Conservation (phyloP, 495 filamentous ascomycete genomes). For the Hypoxylon lienhwacheense region DNA sequence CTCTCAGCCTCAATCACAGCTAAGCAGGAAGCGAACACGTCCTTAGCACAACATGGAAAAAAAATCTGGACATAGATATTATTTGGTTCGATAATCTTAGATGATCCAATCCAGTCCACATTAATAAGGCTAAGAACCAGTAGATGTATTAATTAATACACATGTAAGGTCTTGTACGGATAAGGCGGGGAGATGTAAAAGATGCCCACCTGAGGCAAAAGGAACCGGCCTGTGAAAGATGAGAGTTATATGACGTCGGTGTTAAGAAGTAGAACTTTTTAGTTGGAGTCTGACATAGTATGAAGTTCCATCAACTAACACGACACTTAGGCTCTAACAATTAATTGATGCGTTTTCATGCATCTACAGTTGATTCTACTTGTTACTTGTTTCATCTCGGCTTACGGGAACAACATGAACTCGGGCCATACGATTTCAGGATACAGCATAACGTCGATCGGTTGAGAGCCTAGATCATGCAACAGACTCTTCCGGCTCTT, state of each 20-base stretch:
- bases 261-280: constrained; percentile 9
- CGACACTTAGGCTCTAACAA: constrained; percentile 25
- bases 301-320: constrained; percentile 13
- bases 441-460: constrained; percentile 4
- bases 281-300: neutral
- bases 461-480: constrained; percentile 7
- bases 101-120: constrained; percentile 21
- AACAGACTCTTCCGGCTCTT: constrained; percentile 9
- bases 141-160: constrained; percentile 14
- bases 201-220: constrained; percentile 9
- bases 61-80: too few relatives aligned
- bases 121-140: constrained; percentile 21
- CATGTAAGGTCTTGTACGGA: constrained; percentile 14
- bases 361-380: constrained; percentile 16
- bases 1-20: constrained; percentile 30
- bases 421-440: neutral
- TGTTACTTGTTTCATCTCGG: constrained; percentile 32
- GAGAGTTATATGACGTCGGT: constrained; percentile 26
- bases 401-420: constrained; percentile 13
- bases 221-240: too few relatives aligned
- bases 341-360: constrained; percentile 22
- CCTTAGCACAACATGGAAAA: constrained; percentile 20
- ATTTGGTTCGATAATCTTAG: constrained; percentile 11
- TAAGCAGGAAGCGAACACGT: constrained; percentile 8
- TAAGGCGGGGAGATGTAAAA: constrained; percentile 21